Base-by-base conservation (phyloP, 352 stramenopile species). In the Pythium periplocum region DNA sequence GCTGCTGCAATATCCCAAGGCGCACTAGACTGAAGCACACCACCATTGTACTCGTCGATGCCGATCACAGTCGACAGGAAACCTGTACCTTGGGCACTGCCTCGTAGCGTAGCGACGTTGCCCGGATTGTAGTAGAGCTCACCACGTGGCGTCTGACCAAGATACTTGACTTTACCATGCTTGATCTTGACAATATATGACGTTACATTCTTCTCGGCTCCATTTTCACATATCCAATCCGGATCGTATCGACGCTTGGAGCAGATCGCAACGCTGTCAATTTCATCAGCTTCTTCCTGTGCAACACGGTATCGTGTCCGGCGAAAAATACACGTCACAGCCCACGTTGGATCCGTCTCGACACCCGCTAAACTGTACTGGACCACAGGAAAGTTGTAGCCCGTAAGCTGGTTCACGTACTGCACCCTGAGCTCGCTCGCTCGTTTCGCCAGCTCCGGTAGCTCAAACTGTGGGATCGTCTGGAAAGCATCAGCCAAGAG, bases 221-320 rank as follows among this genome's bases (percentile, higher is more conserved):
- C 49, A 47, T 62, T 67, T 41, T 67, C 59, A 44, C 59, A 67
- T 4, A 62, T 45, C 59, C 59, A 67, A 6, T 67, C 35, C 6
- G 53, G 53, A 36, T 67, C 59, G 43, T 52, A 67, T 40, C 11
- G n/a, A 34, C 53, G 53, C 41, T 49, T 39, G n/a, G 59, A 59
- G 54, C 59, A 67, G 46, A 55, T 57, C 51, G 59, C 59, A 7
- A 67, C 34, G 40, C 48, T 56, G 53, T 67, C 59, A 34, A 67
- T 55, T 8, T 49, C 45, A n/a, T 37, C 54, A 6, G 52, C 47
- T n/a, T 9, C 40, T 26, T 62, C 38, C n/a, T 53, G 39, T 1
- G 37, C 33, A 30, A 61, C 44, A 12, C 48, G 48, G 34, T 58
- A 67, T 10, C 45, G 46, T 6, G 43, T 56, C 2, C 54, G 59